These are phyloP conservation scores for Chrysanthemum seticuspe DNA, from an alignment of 129 eudicot genomes.

Conservation along the genomic window DNA sequence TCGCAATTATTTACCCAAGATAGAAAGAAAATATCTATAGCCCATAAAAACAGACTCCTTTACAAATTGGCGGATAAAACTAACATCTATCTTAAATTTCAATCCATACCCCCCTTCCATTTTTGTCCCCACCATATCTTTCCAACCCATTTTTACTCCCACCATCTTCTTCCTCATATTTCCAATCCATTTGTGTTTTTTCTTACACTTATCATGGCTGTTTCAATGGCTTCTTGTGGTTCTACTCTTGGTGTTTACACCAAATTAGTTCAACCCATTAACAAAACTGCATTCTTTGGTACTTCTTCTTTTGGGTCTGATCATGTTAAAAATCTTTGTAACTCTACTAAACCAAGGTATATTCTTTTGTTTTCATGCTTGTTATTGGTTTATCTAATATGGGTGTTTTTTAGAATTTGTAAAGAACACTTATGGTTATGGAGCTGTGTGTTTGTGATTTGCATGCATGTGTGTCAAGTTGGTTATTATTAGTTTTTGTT, in stretches of 20 bases:
- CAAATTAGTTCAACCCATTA: conserved; percentile 36
- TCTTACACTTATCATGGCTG: conserved; percentile 39
- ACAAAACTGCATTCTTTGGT: conserved; percentile 34
- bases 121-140: conserved; percentile 35
- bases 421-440: too few relatives aligned
- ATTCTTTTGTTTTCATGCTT: background rate
- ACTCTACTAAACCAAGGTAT: conserved; percentile 44
- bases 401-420: background rate
- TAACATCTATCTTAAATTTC: conserved; percentile 27
- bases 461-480: conserved; percentile 5
- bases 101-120: conserved; percentile 25
- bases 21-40: background rate
- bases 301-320: conserved; percentile 21
- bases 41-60: conserved; percentile 25
- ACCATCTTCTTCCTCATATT: conserved; percentile 29
- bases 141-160: conserved; percentile 5
- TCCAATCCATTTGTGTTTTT: conserved; percentile 5
- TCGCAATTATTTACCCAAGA: too few relatives aligned
- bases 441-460: background rate
- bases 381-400: background rate
- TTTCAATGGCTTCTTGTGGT: conserved; percentile 79
- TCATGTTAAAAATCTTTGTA: conserved; percentile 39
- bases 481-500: conserved; percentile 15
- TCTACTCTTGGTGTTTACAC: conserved; percentile 42
- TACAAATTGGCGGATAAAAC: conserved; percentile 68